phyloP scores from a whole-genome alignment of 2,329 filamentous ascomycete genomes.

The Podosphaera fusca region DNA sequence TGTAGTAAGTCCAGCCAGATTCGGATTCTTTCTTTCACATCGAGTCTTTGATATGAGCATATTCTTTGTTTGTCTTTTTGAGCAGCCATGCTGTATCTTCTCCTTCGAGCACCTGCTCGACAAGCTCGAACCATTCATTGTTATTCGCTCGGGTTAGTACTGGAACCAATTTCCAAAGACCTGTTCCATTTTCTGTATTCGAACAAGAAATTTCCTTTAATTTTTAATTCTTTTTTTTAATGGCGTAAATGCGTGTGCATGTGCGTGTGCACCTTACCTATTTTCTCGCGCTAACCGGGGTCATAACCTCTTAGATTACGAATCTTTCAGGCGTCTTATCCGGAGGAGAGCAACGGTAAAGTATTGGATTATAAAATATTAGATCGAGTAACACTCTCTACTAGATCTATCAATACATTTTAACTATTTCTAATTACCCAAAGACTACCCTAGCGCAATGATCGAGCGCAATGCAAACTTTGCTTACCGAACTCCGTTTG shows the following conservation, averaged over 20 bases:
- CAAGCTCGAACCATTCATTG: not conserved
- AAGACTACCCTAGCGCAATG: too few relatives aligned
- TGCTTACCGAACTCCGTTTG: too few relatives aligned
- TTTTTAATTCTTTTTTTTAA: not conserved
- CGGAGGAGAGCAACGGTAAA: too few relatives aligned
- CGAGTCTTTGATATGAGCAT: not conserved
- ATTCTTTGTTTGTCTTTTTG: not conserved
- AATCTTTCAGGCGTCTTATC: not conserved
- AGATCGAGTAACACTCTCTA: too few relatives aligned
- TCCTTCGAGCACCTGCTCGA: not conserved
- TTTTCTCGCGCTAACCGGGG: too few relatives aligned
- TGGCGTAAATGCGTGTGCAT: not conserved
- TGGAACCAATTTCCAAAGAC: not conserved
- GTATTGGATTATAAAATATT: too few relatives aligned
- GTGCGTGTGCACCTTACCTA: not conserved
- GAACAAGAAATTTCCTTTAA: not conserved
- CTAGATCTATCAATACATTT: too few relatives aligned
- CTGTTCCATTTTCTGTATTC: not conserved
- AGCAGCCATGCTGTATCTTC: not conserved
- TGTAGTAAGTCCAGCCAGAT: not conserved
- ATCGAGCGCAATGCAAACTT: too few relatives aligned
- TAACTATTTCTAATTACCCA: too few relatives aligned
- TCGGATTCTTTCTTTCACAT: not conserved
- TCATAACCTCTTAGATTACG: not conserved
- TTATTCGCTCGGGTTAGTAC: not conserved